Percentiles rank a stretch among this genome's conserved stretches.
Evolutionary conservation across 257 asterid species (phyloP).

Genomic region (Scutellaria galericulata): DNA sequence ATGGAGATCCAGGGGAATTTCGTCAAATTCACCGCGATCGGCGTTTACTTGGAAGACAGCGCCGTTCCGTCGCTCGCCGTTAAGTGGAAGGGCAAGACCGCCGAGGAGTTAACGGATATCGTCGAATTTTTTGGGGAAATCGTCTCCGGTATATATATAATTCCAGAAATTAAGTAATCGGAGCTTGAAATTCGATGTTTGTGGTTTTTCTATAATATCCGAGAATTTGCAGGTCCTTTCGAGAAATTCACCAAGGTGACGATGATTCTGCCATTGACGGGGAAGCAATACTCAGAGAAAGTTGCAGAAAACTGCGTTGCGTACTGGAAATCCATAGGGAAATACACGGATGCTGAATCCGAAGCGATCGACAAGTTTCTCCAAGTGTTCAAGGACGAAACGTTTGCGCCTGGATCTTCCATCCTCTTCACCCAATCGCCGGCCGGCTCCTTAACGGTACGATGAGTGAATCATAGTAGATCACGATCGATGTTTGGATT

Average conservation of each 20-base stretch:
- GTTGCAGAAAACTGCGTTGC: constrained; percentile 84
- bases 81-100: constrained; percentile 81
- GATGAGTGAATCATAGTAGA: too few species aligned
- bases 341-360: constrained; percentile 61
- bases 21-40: constrained; percentile 83
- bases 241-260: constrained; percentile 75
- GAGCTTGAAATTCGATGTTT: neutral
- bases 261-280: constrained; percentile 81
- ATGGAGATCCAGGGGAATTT: constrained; percentile 69
- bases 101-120: constrained; percentile 64
- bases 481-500: too few species aligned
- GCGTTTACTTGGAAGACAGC: constrained; percentile 65
- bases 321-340: constrained; percentile 67
- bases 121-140: constrained; percentile 73
- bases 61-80: constrained; percentile 64
- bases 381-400: constrained; percentile 55
- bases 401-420: constrained; percentile 79
- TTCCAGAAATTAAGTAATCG: neutral
- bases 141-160: constrained; percentile 51
- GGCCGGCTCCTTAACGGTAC: constrained; percentile 67
- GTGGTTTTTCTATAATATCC: neutral
- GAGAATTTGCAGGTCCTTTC: constrained; percentile 61
- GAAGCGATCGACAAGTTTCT: constrained; percentile 67
- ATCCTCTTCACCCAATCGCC: constrained; percentile 86
- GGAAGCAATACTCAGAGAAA: constrained; percentile 85